Conservation (phyloP, 306 rosid genomes). For the Citrullus colocynthis region DNA sequence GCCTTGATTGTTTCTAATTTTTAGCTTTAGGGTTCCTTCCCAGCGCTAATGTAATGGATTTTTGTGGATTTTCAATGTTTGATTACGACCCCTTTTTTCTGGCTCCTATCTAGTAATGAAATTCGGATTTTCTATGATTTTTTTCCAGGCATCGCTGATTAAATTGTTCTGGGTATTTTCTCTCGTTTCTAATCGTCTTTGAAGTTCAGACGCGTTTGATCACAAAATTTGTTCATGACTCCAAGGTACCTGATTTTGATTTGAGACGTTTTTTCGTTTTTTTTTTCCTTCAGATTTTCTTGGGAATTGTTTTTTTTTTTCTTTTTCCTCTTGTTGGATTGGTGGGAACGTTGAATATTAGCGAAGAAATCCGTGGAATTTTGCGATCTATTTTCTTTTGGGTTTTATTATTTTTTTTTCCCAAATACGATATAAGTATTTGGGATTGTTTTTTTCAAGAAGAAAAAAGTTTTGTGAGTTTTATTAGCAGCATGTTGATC, state of each 20-base stretch:
- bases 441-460: background rate
- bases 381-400: background rate
- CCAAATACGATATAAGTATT: background rate
- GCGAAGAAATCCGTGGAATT: background rate
- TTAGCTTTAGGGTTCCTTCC: conserved; percentile 6
- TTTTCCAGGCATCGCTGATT: conserved; percentile 14
- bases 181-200: background rate
- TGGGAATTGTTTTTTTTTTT: background rate
- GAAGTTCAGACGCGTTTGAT: conserved; percentile 6
- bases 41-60: background rate
- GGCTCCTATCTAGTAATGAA: background rate
- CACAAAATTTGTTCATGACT: conserved; percentile 17
- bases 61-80: background rate
- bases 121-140: background rate
- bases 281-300: background rate
- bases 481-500: background rate
- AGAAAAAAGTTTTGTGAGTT: background rate
- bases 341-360: background rate
- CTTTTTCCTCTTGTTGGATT: background rate
- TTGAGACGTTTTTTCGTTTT: background rate
- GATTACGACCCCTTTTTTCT: background rate
- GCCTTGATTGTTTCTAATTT: background rate
- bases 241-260: conserved; percentile 22
- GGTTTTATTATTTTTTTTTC: background rate
- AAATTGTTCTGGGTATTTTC: background rate